phyloP scores from a whole-genome alignment of 164 flowering plant species.

The Echeveria elegans region DNA sequence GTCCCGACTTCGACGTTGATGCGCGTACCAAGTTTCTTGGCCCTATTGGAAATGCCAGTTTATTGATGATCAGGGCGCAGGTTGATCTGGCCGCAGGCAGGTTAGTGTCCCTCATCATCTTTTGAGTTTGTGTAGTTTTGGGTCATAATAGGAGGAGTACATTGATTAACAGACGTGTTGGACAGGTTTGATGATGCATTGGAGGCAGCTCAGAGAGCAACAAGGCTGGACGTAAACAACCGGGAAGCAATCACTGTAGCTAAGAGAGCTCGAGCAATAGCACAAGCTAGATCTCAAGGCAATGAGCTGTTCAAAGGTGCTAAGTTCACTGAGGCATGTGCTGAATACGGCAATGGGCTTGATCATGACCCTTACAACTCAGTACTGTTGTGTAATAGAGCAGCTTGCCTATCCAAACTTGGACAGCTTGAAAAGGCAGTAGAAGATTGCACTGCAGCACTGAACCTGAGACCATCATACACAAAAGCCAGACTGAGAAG shows the following conservation, averaged over 20 bases:
- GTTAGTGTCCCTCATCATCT: conserved; percentile 10
- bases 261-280: conserved; percentile 35
- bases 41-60: conserved; percentile 36
- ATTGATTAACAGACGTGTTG: neutral
- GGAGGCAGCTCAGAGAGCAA: conserved; percentile 39
- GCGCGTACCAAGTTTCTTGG: conserved; percentile 42
- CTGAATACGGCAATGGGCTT: conserved; percentile 56
- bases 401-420: conserved; percentile 55
- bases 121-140: neutral
- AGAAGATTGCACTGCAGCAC: conserved; percentile 62
- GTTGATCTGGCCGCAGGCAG: conserved; percentile 57
- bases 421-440: conserved; percentile 47
- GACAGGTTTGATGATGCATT: conserved; percentile 65
- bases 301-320: conserved; percentile 46
- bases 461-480: conserved; percentile 38
- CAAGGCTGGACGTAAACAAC: conserved; percentile 38
- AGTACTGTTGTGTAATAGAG: conserved; percentile 57
- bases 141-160: neutral
- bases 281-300: conserved; percentile 48
- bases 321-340: conserved; percentile 43
- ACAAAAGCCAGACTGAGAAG: conserved; percentile 59
- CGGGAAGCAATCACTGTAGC: conserved; percentile 32
- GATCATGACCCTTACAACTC: conserved; percentile 50
- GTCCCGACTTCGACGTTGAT: conserved; percentile 37
- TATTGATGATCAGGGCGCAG: conserved; percentile 45